A percentile compares a stretch with the other conserved stretches of the same genome.
phyloP scores from a whole-genome alignment of 1,284 basidiomycete genomes.

The Irpex sp. region DNA sequence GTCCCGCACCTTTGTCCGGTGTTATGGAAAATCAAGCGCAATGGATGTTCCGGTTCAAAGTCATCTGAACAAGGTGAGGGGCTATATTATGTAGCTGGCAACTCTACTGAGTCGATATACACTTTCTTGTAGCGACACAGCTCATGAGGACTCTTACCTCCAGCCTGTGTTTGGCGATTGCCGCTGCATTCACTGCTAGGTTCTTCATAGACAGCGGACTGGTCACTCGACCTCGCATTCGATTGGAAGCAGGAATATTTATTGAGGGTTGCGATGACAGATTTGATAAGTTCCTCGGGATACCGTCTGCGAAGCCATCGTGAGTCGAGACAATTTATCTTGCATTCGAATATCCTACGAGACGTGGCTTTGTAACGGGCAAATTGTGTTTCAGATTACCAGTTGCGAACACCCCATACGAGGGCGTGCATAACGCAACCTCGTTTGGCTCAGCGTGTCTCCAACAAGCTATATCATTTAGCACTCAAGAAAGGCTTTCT shows the following conservation, averaged over 20 bases:
- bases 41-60: no score
- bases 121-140: not conserved
- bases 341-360: no score
- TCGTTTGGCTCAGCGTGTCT: constrained; percentile 45
- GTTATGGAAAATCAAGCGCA: no score
- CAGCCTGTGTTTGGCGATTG: not conserved
- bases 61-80: no score
- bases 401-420: constrained; percentile 37
- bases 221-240: not conserved
- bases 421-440: constrained; percentile 33
- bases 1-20: no score
- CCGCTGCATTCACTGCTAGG: not conserved
- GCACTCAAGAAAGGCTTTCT: constrained; percentile 20
- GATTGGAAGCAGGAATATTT: constrained; percentile 22
- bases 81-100: no score
- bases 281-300: constrained; percentile 21
- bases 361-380: not conserved
- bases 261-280: constrained; percentile 18
- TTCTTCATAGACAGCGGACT: not conserved
- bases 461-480: constrained; percentile 36
- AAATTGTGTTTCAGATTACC: constrained; percentile 42
- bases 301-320: constrained; percentile 25
- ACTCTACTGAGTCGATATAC: no score
- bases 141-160: not conserved
- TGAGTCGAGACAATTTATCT: constrained; percentile 10